Evolutionary conservation across 2,329 filamentous ascomycete genomes (phyloP), one percentile per base, ranked within the genome.

Genomic region (Cryoendolithus antarcticus): DNA sequence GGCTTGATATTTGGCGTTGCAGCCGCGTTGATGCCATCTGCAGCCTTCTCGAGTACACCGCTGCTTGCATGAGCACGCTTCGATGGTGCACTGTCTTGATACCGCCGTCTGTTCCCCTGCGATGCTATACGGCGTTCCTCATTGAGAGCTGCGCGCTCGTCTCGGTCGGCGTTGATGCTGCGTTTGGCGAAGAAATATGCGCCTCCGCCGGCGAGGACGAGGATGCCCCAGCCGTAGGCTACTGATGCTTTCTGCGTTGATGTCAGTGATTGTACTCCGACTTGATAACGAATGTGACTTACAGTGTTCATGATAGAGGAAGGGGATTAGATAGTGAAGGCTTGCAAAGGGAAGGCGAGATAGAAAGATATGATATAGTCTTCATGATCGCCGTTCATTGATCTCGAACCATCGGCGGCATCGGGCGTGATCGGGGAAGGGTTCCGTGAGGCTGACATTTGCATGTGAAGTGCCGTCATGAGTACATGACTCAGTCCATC

Each of bases 151-250:
- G 82, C 75, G 54, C 84, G 77, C 44, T 75, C 68, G 44, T 75
- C 71, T 47, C 89, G 83, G 63, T 95, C 86, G 51, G 83, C 83
- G 59, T 95, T 94, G 72, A 98, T 93, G 61, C 80, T 80, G 57
- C 77, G 74, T 72, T 98, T 98, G 48, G 91, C 91, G 60, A 95
- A 94, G 69, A 84, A 86, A 71, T 96, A 98, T 55, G 89, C 86
- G 47, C 81, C 84, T 48, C 77, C 91, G 57, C 89, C 91, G 50
- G 88, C 86, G 52, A 82, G 71, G 58, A 88, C 91, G 39, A 96
- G 74, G 36, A 86, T 74, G 52, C 84, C 88, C 91, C 86, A 95
- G 57, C 91, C 91, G 56, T 89, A 67, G 84, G 86, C 53, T 43
- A 56, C 54, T 34, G 54, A 57, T 40, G 51, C 39, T 38, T 41